phyloP scores from a whole-genome alignment of 2,329 filamentous ascomycete species.

The Rhinocladiella mackenziei region DNA sequence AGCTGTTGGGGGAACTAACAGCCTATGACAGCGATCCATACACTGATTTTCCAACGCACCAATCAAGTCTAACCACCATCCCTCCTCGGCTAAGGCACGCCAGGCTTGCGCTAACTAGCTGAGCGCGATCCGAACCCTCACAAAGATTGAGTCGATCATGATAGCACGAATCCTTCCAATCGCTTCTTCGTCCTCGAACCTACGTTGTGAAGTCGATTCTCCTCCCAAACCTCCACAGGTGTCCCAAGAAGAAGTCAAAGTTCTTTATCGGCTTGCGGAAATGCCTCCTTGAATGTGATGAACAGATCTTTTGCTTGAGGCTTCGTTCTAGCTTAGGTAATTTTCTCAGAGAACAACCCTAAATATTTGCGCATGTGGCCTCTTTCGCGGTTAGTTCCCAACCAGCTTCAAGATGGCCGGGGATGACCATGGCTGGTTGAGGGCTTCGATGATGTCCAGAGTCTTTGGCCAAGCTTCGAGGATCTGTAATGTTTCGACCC shows the following conservation, averaged over 20 bases:
- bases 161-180: conserved; percentile 14
- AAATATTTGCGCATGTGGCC: conserved; percentile 33
- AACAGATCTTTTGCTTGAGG: conserved; percentile 32
- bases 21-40: too few relatives aligned
- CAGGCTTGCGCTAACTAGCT: too few relatives aligned
- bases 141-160: too few relatives aligned
- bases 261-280: conserved; percentile 33
- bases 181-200: conserved; percentile 8
- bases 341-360: conserved; percentile 31
- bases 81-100: too few relatives aligned
- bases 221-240: conserved; percentile 33
- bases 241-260: conserved; percentile 37
- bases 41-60: too few relatives aligned
- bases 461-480: conserved; percentile 31
- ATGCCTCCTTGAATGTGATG: conserved; percentile 32
- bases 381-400: conserved; percentile 31
- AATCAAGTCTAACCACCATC: too few relatives aligned
- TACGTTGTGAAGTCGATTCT: conserved; percentile 33
- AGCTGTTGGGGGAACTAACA: too few relatives aligned
- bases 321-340: conserved; percentile 31
- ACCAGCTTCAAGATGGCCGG: conserved; percentile 27
- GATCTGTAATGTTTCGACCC: too few relatives aligned
- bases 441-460: conserved; percentile 30
- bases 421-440: conserved; percentile 14
- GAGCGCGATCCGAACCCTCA: too few relatives aligned